Evolutionary conservation across 2,329 filamentous ascomycete genomes (phyloP).

Genomic region (Fonsecaea nubica): DNA sequence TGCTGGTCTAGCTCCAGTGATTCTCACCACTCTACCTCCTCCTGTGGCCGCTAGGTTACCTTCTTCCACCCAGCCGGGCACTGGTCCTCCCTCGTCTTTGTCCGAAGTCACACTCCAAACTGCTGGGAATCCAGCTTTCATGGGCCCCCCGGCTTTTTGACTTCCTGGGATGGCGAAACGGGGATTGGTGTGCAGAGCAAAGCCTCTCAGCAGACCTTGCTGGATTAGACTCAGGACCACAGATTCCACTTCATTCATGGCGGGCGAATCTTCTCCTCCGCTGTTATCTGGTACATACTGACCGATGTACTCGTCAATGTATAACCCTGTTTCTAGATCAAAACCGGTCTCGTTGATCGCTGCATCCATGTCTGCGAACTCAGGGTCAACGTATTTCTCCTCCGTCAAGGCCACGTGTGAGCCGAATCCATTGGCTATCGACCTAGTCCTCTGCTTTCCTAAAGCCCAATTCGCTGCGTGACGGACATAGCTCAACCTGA

Average conservation of each 20-base stretch:
- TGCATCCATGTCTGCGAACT: constrained; percentile 51
- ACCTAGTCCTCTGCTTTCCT: constrained; percentile 28
- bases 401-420: constrained; percentile 36
- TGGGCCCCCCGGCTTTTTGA: constrained; percentile 66
- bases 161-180: constrained; percentile 82
- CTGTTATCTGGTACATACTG: constrained; percentile 20
- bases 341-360: constrained; percentile 38
- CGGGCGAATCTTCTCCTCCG: constrained; percentile 38
- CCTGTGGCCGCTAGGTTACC: constrained; percentile 35
- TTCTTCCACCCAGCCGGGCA: constrained; percentile 76
- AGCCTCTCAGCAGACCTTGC: constrained; percentile 82
- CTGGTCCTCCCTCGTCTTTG: constrained; percentile 63
- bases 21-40: constrained; percentile 39
- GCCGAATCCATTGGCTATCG: constrained; percentile 34
- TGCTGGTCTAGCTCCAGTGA: constrained; percentile 26
- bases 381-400: constrained; percentile 40
- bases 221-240: constrained; percentile 77
- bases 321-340: constrained; percentile 33
- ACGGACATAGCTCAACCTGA: constrained; percentile 74
- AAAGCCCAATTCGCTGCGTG: constrained; percentile 63
- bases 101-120: constrained; percentile 73
- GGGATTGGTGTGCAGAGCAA: constrained; percentile 76
- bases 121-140: constrained; percentile 76
- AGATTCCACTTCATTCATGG: constrained; percentile 73
- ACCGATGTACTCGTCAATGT: constrained; percentile 34